A percentile compares a stretch with the other conserved stretches of the same genome.
phyloP scores from a whole-genome alignment of 305 asterid species.

The Fraxinus albicans region DNA sequence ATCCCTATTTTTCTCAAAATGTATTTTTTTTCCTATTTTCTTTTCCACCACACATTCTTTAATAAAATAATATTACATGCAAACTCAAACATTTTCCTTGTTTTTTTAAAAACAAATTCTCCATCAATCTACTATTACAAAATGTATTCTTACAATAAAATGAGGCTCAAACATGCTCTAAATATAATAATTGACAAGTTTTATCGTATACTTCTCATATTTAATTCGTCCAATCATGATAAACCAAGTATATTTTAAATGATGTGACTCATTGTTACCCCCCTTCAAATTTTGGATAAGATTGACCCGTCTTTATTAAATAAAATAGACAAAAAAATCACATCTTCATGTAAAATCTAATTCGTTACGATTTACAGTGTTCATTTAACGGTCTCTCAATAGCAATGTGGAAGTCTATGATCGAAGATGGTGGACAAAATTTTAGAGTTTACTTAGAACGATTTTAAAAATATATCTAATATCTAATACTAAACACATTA shows the following conservation, averaged over 20 bases:
- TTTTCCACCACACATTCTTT: too few species aligned
- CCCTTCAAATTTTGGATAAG: neutral
- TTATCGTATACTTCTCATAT: neutral
- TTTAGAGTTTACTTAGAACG: neutral
- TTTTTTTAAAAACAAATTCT: too few species aligned
- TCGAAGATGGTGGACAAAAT: neutral
- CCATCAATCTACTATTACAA: too few species aligned
- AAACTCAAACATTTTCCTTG: too few species aligned
- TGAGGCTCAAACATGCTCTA: too few species aligned
- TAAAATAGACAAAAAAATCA: neutral
- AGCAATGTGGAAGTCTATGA: neutral
- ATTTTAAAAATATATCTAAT: neutral
- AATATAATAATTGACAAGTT: neutral
- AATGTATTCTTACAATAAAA: too few species aligned
- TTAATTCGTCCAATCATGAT: neutral
- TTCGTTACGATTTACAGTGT: neutral
- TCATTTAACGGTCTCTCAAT: neutral
- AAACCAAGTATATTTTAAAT: neutral
- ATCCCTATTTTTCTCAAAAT: too few species aligned
- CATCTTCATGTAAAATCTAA: neutral
- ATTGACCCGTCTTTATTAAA: neutral
- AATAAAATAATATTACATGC: too few species aligned
- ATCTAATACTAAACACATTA: neutral
- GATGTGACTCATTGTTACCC: neutral
- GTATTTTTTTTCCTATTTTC: too few species aligned